Percentiles rank a stretch among this genome's conserved stretches.
Conservation (phyloP, 345 rosid genomes). For the Laguncularia racemosa region DNA sequence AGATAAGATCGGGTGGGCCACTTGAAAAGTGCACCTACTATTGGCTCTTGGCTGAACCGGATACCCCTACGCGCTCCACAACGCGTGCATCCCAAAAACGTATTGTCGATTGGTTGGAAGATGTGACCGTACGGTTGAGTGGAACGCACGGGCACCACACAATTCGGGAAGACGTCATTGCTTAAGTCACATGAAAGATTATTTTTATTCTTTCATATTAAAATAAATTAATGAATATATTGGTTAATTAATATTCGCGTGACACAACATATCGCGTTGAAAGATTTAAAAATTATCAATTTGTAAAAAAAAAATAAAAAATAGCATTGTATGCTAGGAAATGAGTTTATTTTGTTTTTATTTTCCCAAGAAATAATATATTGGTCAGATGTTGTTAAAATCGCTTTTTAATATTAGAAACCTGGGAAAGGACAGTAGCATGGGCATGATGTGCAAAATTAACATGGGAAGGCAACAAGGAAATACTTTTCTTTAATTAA, state of each 20-base stretch:
- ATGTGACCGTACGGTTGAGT: slow-evolving; percentile 8
- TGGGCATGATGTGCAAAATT: background rate
- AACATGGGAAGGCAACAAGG: slow-evolving; percentile 9
- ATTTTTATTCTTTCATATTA: background rate
- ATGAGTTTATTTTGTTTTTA: background rate
- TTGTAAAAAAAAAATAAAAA: too few relatives aligned
- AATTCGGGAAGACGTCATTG: slow-evolving; percentile 8
- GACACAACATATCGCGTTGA: background rate
- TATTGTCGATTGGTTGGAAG: background rate
- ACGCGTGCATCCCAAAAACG: background rate
- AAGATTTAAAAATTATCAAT: background rate
- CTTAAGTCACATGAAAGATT: slow-evolving; percentile 7
- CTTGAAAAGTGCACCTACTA: too few relatives aligned
- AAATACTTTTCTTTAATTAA: background rate
- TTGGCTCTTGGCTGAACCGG: background rate
- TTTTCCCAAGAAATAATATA: background rate
- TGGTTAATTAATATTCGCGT: background rate
- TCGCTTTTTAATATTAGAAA: background rate
- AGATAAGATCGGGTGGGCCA: slow-evolving; percentile 17
- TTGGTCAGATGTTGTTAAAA: background rate
- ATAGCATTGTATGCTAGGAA: background rate
- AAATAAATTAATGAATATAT: background rate
- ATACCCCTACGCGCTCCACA: background rate
- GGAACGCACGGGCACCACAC: background rate
- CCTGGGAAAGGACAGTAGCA: background rate